These are phyloP conservation scores for Spencermartinsiella ligniputridi DNA, from an alignment of 1,139 yeast genomes.

Conservation along the genomic window DNA sequence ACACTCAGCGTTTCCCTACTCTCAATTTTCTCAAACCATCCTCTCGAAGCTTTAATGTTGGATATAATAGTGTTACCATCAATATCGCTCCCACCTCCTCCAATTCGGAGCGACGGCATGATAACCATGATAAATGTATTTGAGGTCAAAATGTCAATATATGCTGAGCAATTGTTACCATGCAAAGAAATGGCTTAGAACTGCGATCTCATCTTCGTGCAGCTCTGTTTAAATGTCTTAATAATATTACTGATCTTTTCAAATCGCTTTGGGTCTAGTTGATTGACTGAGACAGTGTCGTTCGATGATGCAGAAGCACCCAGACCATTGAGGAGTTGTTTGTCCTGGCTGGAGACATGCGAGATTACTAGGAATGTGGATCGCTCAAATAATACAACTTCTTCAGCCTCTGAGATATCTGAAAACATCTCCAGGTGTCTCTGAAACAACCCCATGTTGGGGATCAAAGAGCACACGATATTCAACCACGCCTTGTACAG, in stretches of 20 bases:
- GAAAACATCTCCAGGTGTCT: conserved; percentile 72
- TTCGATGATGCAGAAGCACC: too few relatives aligned
- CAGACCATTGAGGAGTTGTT: too few relatives aligned
- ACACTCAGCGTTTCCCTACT: too few relatives aligned
- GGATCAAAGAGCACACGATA: conserved; percentile 90
- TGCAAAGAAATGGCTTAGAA: conserved; percentile 73
- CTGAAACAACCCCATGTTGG: conserved; percentile 81
- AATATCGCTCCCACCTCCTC: conserved; percentile 38
- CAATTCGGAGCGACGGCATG: conserved; percentile 31
- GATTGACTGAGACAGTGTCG: too few relatives aligned
- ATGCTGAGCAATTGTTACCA: conserved; percentile 66
- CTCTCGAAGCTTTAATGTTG: conserved; percentile 62
- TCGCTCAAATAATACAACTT: conserved; percentile 85
- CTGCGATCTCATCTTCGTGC: conserved; percentile 80
- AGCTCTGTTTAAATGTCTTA: conserved; percentile 90
- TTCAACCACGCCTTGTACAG: conserved; percentile 96
- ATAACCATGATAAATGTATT: conserved; percentile 77
- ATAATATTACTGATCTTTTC: conserved; percentile 92
- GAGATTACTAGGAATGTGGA: conserved; percentile 91
- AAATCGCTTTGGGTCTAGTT: conserved; percentile 80
- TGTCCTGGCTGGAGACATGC: conserved; percentile 38
- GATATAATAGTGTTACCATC: conserved; percentile 63
- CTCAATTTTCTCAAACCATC: conserved; percentile 58
- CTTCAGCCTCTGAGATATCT: conserved; percentile 75
- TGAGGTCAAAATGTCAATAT: conserved; percentile 65